Base-by-base conservation (phyloP, 768 basidiomycete species). In the Pholiota molesta region DNA sequence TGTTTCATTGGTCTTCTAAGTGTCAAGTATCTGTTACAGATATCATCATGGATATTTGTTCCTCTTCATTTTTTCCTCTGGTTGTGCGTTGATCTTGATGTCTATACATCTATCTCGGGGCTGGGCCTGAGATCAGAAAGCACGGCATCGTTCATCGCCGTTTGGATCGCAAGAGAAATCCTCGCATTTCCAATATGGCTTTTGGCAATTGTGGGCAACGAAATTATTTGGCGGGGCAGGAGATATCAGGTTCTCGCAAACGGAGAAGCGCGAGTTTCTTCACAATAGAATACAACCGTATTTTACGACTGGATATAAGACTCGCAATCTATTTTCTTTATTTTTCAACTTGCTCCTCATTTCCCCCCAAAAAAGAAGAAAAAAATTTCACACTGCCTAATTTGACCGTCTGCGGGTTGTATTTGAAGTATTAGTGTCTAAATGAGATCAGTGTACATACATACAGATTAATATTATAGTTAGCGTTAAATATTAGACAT, bases 161-260 rank as follows among this genome's bases (percentile, higher is more conserved):
- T 94, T 7, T 99, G 95, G 94, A 72, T 79, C 17, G 77, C 82
- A 19, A 83, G 97, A 60, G 97, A 99, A 75, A 13, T 89, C 42
- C 73, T 96, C 61, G 89, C 97, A 4, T 77, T 99, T 21, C 97
- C 97, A 0, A 93, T 99, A 60, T 99, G 89, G 86, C 53, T 90
- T 7, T 78, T 89, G 63, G 97, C 92, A 6, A 85, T 99, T 42
- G 75, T 89, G 54, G 95, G 96, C 29, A 81, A 87, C 71, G 86
- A 87, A 60, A 93, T 99, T 33, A 79, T 81, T 0, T 99, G 97
- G 97, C 83, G 97, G 70, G 97, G 96, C 0, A 81, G 77, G 69
- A 82, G 73, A 65, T 99, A 98, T 75, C 80, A 81, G 64, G 84
- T 98, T 49, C 73, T 88, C 62, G 76, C 75, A 37, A 90, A 94